These are phyloP conservation scores for Pelargonium fulgidum DNA, from an alignment of 441 rosid species.

Conservation along the genomic window DNA sequence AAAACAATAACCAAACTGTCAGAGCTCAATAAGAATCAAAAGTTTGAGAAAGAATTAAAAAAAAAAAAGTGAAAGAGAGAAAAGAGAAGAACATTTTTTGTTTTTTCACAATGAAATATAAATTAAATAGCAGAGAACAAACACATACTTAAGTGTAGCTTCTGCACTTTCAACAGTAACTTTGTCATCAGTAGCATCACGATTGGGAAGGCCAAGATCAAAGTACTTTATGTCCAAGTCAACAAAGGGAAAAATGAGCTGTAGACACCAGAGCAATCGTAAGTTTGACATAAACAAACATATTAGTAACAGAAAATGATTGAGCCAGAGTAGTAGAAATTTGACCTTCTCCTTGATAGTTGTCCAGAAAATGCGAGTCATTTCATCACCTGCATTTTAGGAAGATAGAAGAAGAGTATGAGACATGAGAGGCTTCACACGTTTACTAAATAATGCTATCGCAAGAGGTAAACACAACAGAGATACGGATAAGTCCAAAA, in stretches of 20 bases:
- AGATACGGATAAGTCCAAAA: not conserved
- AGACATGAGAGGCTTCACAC: not conserved
- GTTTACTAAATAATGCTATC: not conserved
- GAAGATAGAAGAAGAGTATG: not conserved
- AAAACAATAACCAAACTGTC: constrained; percentile 14
- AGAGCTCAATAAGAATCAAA: not conserved
- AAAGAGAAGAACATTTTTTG: not conserved
- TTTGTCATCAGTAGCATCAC: constrained; percentile 87
- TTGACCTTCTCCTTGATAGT: constrained; percentile 70
- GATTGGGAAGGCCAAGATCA: constrained; percentile 89
- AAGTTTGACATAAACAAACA: not conserved
- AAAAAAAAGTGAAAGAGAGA: not conserved
- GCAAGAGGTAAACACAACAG: not conserved
- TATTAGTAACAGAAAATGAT: not conserved
- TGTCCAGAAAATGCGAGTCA: constrained; percentile 79
- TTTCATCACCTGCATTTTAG: constrained; percentile 59
- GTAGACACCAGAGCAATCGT: constrained; percentile 17
- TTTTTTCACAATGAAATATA: not conserved
- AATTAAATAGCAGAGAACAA: not conserved
- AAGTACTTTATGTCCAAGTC: constrained; percentile 92
- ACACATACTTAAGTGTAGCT: constrained; percentile 71
- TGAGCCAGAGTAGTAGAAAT: not conserved
- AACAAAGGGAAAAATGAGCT: constrained; percentile 80
- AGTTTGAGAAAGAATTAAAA: not conserved
- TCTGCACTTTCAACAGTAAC: constrained; percentile 89